A percentile compares a stretch with the other conserved stretches of the same genome.
Evolutionary conservation across 2,329 filamentous ascomycete species (phyloP).

Genomic region (Ilyonectria destructans): DNA sequence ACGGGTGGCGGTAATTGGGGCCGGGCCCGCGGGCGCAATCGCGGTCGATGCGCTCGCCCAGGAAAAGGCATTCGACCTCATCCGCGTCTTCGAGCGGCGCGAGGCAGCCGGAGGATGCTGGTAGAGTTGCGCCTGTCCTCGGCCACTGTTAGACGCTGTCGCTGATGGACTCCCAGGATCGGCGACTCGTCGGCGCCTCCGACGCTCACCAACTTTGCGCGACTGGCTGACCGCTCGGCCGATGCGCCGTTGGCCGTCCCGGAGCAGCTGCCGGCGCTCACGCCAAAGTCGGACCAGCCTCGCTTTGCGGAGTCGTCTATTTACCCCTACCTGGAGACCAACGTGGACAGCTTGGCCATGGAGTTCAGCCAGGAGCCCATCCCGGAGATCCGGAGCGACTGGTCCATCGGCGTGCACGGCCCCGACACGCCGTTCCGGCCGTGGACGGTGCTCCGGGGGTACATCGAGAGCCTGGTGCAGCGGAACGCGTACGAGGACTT

Average conservation of each 20-base stretch:
- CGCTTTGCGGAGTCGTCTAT: constrained; percentile 72
- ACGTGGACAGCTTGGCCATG: constrained; percentile 73
- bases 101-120: constrained; percentile 74
- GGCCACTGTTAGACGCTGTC: background rate
- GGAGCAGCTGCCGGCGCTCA: constrained; percentile 61
- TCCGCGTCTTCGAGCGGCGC: constrained; percentile 74
- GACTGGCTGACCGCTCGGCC: constrained; percentile 64
- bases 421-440: constrained; percentile 74
- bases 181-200: constrained; percentile 57
- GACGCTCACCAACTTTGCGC: constrained; percentile 62
- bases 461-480: constrained; percentile 68
- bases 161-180: constrained; percentile 55
- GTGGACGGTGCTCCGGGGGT: constrained; percentile 70
- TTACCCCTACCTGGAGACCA: constrained; percentile 76
- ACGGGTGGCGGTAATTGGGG: constrained; percentile 72
- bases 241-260: constrained; percentile 66
- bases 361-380: constrained; percentile 72
- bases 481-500: constrained; percentile 68
- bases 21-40: constrained; percentile 73
- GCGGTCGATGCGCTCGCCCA: constrained; percentile 72
- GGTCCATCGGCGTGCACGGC: constrained; percentile 63
- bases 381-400: constrained; percentile 54
- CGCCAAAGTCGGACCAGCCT: constrained; percentile 59
- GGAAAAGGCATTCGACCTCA: constrained; percentile 71
- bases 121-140: constrained; percentile 55